phyloP scores from a whole-genome alignment of 2,329 filamentous ascomycete genomes.

The Botrytis elliptica region DNA sequence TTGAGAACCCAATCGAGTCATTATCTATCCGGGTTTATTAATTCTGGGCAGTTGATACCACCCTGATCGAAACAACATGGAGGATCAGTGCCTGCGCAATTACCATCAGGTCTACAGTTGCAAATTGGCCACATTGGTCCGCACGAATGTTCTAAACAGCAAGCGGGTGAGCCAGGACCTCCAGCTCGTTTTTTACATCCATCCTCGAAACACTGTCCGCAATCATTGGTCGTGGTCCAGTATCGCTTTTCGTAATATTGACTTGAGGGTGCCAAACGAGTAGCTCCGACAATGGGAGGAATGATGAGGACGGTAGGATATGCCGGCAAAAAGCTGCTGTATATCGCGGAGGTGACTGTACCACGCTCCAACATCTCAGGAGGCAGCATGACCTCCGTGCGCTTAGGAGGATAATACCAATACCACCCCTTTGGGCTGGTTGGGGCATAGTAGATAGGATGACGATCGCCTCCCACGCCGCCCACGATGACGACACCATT shows the following conservation, averaged over 20 bases:
- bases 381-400: not conserved
- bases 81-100: not conserved
- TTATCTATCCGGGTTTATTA: too few species aligned
- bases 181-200: not conserved
- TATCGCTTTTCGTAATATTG: not conserved
- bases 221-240: not conserved
- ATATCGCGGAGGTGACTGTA: not conserved
- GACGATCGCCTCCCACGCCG: not conserved
- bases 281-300: not conserved
- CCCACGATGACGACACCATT: not conserved
- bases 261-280: not conserved
- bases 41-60: not conserved
- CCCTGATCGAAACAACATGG: not conserved
- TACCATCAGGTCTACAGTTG: not conserved
- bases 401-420: not conserved
- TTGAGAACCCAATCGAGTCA: not conserved
- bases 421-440: not conserved
- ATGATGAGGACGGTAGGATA: not conserved
- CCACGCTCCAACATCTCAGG: not conserved
- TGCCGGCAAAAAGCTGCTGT: not conserved
- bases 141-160: not conserved
- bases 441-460: not conserved
- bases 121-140: not conserved
- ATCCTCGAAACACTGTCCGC: not conserved
- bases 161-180: fast-evolving